Percentiles rank a stretch among this genome's conserved stretches.
These are phyloP conservation scores for Boletus smithii DNA, from an alignment of 1,284 basidiomycete genomes.

Conservation along the genomic window DNA sequence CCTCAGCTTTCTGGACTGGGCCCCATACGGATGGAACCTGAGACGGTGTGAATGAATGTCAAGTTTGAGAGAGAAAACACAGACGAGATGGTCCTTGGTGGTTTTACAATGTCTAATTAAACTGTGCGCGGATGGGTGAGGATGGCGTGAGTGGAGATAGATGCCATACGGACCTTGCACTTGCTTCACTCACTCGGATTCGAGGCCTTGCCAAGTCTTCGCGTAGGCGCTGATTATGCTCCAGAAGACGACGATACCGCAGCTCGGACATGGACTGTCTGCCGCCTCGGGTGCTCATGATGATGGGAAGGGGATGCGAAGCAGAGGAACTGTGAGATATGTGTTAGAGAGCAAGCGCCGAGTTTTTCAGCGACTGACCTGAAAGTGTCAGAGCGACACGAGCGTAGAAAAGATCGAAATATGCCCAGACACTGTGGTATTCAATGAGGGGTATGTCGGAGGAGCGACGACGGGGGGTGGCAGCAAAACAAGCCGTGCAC, in stretches of 20 bases:
- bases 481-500: constrained; percentile 11
- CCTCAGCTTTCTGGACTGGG: constrained; percentile 76
- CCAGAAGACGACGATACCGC: constrained; percentile 87
- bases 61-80: constrained; percentile 5
- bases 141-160: constrained; percentile 1
- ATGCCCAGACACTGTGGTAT: constrained; percentile 1
- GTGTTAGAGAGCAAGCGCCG: constrained; percentile 3
- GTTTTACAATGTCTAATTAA: constrained; percentile 89
- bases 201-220: constrained; percentile 89
- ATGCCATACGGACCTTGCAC: constrained; percentile 65
- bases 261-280: constrained; percentile 94
- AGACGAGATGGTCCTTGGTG: constrained; percentile 67
- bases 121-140: constrained; percentile 40
- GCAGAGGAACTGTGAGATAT: constrained; percentile 5
- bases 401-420: background rate
- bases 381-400: background rate
- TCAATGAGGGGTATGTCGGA: constrained; percentile 7
- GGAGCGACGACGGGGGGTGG: constrained; percentile 10
- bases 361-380: constrained; percentile 8
- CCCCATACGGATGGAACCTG: constrained; percentile 92
- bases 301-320: constrained; percentile 12
- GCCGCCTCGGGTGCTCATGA: constrained; percentile 60
- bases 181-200: constrained; percentile 88
- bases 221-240: constrained; percentile 88
- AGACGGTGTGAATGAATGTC: constrained; percentile 11